These are phyloP conservation scores for Austropuccinia psidii DNA, from an alignment of 1,284 basidiomycete genomes.

Conservation along the genomic window DNA sequence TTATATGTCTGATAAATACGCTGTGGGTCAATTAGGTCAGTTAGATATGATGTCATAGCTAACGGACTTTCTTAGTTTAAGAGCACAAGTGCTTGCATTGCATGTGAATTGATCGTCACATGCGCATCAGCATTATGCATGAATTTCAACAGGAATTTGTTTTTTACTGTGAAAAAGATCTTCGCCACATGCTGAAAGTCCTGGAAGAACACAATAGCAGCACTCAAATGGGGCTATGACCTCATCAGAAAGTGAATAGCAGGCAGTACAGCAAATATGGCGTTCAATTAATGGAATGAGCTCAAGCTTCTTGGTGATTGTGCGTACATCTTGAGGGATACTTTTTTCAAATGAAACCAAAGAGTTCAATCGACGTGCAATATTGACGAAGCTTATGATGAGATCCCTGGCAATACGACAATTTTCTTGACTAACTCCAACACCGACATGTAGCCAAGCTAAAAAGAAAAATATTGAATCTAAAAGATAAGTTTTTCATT, in stretches of 20 bases:
- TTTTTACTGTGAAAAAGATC: no score
- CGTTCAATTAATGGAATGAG: neutral
- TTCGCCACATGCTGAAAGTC: neutral
- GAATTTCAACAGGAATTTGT: no score
- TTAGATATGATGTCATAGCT: no score
- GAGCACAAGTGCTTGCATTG: no score
- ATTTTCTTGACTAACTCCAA: slow-evolving; percentile 10
- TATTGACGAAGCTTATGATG: neutral
- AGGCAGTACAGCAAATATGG: neutral
- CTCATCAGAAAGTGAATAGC: slow-evolving; percentile 1
- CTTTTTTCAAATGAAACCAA: neutral
- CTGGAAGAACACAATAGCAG: neutral
- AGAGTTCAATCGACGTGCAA: no score
- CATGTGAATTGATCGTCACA: no score
- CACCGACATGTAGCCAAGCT: slow-evolving; percentile 7
- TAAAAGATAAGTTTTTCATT: no score
- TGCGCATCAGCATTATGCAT: no score
- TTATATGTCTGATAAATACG: no score
- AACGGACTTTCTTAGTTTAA: no score
- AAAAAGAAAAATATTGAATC: neutral
- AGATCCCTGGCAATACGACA: neutral
- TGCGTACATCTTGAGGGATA: slow-evolving; percentile 6
- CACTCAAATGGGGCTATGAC: neutral
- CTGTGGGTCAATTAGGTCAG: no score
- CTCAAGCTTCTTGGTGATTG: neutral